Base-by-base conservation (phyloP, 1,284 basidiomycete genomes). In the Sanghuangporus weigelae region DNA sequence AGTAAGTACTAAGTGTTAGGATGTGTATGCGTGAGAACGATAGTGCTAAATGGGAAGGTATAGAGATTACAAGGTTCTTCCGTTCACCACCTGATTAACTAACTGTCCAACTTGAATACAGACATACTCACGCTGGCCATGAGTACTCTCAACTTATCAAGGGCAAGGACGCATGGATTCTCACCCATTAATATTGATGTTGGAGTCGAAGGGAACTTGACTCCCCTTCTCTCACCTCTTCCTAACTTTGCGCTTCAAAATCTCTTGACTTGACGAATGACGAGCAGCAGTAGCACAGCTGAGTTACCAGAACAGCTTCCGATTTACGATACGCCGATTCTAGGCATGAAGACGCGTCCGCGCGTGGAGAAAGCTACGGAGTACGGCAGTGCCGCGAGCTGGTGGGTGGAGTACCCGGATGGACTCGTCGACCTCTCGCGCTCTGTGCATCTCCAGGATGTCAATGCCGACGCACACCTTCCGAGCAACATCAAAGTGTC, bases 401-500 rank as follows among this genome's bases (percentile, higher is more conserved):
- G 84, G 72, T 88, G 86, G 87, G 81, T 86, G 40, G 86, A 89
- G 71, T 87, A 87, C 69, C 84, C 86, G 4, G 78, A 77, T 26
- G 86, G 86, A 0, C 77, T 87, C 36, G 73, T 89, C 38, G 85
- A 89, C 71, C 73, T 89, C 55, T 81, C 85, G 19, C 79, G 85
- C 50, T 76, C 76, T 14, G 69, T 70, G 55, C 82, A 78, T 67
- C 72, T 82, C 21, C 16, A 8, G 6, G 60, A 65, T 49, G 57
- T 55, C 16, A 65, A 59, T 21, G 62, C 77, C 6, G 77, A 80
- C 2, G 14, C 7, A 35, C 31, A 10, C 21, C 46, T 51, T 12
- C 23, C 21, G 26, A 35, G 26, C 10, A 51, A 35, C 21, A 26
- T 26, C 7, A 35, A 35, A 26, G 50, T 51, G 16, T 11, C 50